phyloP scores from a whole-genome alignment of 192 early-diverging fungal genomes.

The Entophlyctis luteolus region DNA sequence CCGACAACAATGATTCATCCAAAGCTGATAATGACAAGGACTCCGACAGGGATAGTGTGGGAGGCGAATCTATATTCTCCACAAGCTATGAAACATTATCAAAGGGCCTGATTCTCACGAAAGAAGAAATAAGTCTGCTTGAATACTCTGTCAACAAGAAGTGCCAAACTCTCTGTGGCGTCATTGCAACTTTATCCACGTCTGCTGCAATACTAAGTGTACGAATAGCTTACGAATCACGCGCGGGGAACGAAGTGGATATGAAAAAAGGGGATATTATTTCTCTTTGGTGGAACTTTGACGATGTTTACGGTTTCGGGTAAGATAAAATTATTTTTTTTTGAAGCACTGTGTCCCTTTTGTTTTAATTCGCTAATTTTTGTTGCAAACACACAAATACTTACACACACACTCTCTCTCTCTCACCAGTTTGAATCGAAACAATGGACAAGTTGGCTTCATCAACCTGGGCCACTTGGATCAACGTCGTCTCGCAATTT shows the following conservation, averaged over 20 bases:
- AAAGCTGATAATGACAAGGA: not conserved
- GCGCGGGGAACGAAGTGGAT: conserved; percentile 26
- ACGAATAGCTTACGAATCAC: conserved; percentile 19
- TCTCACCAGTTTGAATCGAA: conserved; percentile 10
- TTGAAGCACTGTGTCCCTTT: not conserved
- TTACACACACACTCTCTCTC: not conserved
- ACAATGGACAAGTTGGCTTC: conserved; percentile 16
- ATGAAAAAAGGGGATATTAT: conserved; percentile 13
- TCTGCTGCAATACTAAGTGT: conserved; percentile 5
- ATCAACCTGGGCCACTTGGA: conserved; percentile 25
- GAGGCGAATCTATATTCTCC: not conserved
- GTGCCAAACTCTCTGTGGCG: not conserved
- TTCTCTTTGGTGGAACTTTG: conserved; percentile 16
- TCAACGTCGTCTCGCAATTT: not conserved
- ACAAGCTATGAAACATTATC: not conserved
- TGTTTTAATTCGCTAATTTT: not conserved
- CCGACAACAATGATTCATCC: not conserved
- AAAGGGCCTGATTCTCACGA: conserved; percentile 10
- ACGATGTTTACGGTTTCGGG: conserved; percentile 28
- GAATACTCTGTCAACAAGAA: conserved; percentile 7
- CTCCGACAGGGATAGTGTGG: not conserved
- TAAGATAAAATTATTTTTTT: not conserved
- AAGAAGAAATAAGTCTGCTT: not conserved
- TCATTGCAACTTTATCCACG: not conserved
- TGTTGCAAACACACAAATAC: not conserved